Conservation (phyloP, 2,329 filamentous ascomycete genomes). For the Aciculosporium take region DNA sequence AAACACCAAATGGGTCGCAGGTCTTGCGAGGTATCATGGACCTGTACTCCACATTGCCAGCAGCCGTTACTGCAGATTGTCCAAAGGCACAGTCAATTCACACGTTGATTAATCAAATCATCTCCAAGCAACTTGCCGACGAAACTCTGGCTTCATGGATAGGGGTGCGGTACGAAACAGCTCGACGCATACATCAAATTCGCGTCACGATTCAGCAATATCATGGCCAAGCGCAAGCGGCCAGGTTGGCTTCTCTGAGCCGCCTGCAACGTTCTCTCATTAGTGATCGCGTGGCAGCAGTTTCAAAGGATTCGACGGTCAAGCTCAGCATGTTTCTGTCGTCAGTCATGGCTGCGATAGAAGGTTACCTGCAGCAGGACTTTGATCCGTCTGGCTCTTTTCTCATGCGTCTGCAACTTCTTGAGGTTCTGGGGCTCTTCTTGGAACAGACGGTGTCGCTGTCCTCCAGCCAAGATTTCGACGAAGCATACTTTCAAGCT, state of each 20-base stretch:
- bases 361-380: constrained; percentile 26
- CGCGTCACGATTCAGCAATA: constrained; percentile 28
- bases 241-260: constrained; percentile 40
- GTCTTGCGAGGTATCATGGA: constrained; percentile 20
- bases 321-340: constrained; percentile 37
- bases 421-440: constrained; percentile 32
- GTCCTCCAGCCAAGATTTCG: constrained; percentile 32
- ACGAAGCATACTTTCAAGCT: constrained; percentile 50
- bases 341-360: constrained; percentile 26
- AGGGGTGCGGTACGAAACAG: constrained; percentile 36
- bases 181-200: constrained; percentile 28
- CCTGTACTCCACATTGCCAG: constrained; percentile 21
- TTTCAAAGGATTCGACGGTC: constrained; percentile 47
- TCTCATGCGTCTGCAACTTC: constrained; percentile 11
- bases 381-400: constrained; percentile 9
- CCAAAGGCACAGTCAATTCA: constrained; percentile 38
- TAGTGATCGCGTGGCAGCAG: constrained; percentile 36
- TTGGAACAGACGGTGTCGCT: constrained; percentile 40
- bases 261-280: constrained; percentile 47
- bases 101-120: constrained; percentile 41
- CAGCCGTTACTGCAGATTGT: constrained; percentile 15
- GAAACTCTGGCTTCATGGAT: constrained; percentile 31
- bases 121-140: constrained; percentile 31
- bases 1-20: constrained; percentile 17
- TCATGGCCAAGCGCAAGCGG: constrained; percentile 22